Evolutionary conservation across 1,284 basidiomycete genomes (phyloP), one percentile per base, ranked within the genome.

Genomic region (Pseudomicrostroma phylloplanum): DNA sequence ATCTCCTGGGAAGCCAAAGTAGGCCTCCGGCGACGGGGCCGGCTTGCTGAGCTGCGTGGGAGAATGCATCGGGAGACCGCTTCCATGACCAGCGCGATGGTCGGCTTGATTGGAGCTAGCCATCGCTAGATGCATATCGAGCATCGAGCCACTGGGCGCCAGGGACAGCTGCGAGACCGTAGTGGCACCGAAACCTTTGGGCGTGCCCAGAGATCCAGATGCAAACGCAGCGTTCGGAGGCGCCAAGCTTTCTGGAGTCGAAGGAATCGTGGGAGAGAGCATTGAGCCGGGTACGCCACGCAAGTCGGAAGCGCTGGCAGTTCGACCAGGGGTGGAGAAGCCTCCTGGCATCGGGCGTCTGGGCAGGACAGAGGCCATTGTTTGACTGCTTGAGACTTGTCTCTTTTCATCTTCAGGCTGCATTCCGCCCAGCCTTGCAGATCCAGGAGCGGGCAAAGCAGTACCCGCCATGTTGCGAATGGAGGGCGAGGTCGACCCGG

Each of bases 101-200:
- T 73, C 72, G 36, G 57, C 59, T 13, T 60, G 64, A 8, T 70
- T 48, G 6, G 43, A 48, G 43, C 43, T 65, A 48, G 70, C 72
- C 40, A 80, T 66, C 3, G 73, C 80, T 12, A 81, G 69, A 56
- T 81, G 80, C 81, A 81, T 81, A 56, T 81, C 80, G 63, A 81
- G 67, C 79, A 81, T 81, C 23, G 69, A 72, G 13, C 79, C 80
- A 26, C 76, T 79, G 42, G 76, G 76, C 42, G 79, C 77, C 40
- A 80, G 72, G 19, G 79, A 80, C 40, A 72, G 58, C 60, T 72
- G 72, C 17, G 73, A 74, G 19, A 65, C 64, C 25, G 51, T 54
- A 13, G 7, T 19, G 25, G 13, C 25, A 25, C 17, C 51, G 21
- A 54, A 54, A 6, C 51, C 51, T 23, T 26, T 12, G 66, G 55